Conservation (phyloP, 2,329 filamentous ascomycete species). For the Epichloe sp. region DNA sequence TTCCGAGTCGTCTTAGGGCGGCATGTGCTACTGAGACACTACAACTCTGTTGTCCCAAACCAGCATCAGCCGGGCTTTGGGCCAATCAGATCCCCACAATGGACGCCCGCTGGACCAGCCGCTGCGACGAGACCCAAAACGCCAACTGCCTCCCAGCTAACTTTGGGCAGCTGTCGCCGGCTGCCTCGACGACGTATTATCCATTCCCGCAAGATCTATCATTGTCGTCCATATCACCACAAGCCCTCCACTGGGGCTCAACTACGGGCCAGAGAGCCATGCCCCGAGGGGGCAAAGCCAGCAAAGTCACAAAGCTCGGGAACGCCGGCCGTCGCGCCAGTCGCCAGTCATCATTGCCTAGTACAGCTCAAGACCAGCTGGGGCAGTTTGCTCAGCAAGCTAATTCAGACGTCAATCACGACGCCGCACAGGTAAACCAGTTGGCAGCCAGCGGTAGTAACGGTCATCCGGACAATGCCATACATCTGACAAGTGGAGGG, state of each 20-base stretch:
- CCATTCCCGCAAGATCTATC: slow-evolving; percentile 3
- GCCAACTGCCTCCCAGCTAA: neutral
- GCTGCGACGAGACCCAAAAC: slow-evolving; percentile 3
- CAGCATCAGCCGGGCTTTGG: neutral
- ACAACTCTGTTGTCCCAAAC: neutral
- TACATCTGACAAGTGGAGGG: slow-evolving; percentile 6
- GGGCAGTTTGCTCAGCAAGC: slow-evolving; percentile 14
- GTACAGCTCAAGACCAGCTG: slow-evolving; percentile 17
- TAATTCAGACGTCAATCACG: neutral
- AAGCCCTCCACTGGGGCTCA: neutral
- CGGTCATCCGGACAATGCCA: slow-evolving; percentile 5
- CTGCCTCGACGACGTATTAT: slow-evolving; percentile 8
- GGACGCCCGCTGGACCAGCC: slow-evolving; percentile 3
- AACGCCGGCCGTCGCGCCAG: slow-evolving; percentile 8
- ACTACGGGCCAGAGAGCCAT: slow-evolving; percentile 2
- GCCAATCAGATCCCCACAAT: slow-evolving; percentile 4
- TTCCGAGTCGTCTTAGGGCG: neutral
- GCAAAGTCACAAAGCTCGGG: slow-evolving; percentile 31
- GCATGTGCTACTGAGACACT: neutral
- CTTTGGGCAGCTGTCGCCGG: slow-evolving; percentile 10
- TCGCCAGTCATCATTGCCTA: slow-evolving; percentile 16
- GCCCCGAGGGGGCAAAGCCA: slow-evolving; percentile 25
- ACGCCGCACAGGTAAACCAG: neutral
- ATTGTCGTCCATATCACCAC: slow-evolving; percentile 1
- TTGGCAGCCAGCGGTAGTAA: neutral